A percentile compares a stretch with the other conserved stretches of the same genome.
Evolutionary conservation across 208 protist genomes (phyloP).

Genomic region (Leishmania aethiopica): DNA sequence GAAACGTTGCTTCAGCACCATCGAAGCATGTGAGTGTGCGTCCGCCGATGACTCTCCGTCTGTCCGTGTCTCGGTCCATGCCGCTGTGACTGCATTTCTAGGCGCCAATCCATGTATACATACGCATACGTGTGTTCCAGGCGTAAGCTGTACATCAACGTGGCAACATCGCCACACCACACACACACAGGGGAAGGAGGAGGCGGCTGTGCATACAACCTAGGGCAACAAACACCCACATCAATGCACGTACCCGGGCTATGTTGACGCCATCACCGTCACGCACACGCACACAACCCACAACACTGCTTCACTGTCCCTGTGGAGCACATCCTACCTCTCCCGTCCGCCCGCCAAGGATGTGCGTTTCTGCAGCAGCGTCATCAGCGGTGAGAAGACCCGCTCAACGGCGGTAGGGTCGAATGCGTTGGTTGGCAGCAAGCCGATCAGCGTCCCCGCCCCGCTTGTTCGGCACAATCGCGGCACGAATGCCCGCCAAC

Average conservation of each 20-base stretch:
- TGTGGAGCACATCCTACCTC: background rate
- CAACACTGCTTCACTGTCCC: background rate
- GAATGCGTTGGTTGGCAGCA: conserved; percentile 13
- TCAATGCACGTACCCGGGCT: background rate
- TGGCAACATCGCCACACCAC: background rate
- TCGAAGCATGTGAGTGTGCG: background rate
- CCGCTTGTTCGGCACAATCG: background rate
- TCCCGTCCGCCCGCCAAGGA: background rate
- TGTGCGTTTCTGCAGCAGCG: background rate
- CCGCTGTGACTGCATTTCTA: background rate
- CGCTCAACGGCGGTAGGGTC: conserved; percentile 24
- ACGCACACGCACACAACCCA: background rate
- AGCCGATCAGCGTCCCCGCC: conserved; percentile 21
- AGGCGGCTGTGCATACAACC: background rate
- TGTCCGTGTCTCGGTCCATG: background rate
- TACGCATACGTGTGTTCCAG: background rate
- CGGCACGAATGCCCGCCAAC: conserved; percentile 4
- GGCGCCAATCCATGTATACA: background rate
- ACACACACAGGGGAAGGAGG: background rate
- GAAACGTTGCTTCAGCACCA: background rate
- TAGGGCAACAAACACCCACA: background rate
- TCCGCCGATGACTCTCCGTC: background rate
- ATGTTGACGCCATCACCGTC: background rate
- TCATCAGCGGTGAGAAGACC: background rate
- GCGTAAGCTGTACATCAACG: background rate